Conservation (phyloP, 1,139 yeast species). For the Candida pseudoviswanathii region DNA sequence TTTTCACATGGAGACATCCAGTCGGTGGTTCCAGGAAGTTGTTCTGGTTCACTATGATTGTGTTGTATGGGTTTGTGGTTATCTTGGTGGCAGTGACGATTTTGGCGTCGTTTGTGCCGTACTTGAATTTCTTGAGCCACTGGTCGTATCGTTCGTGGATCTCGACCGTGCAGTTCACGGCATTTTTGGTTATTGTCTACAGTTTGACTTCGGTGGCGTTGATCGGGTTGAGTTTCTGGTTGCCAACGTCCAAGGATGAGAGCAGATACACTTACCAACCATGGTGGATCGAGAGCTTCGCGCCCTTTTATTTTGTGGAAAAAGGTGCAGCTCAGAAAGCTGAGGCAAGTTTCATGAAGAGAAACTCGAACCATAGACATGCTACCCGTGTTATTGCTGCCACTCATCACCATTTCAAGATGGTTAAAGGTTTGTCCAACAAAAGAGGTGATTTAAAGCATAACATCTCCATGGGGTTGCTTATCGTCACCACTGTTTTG, state of each 20-base stretch:
- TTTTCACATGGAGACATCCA: conserved; percentile 51
- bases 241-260: conserved; percentile 48
- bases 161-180: conserved; percentile 32
- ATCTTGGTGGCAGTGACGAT: conserved; percentile 36
- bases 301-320: conserved; percentile 44
- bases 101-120: conserved; percentile 38
- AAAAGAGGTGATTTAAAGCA: conserved; percentile 42
- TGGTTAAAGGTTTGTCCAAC: conserved; percentile 44
- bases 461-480: conserved; percentile 35
- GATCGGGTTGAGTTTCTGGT: conserved; percentile 41
- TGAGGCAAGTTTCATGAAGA: conserved; percentile 44
- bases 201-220: conserved; percentile 39
- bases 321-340: conserved; percentile 42
- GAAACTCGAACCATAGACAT: conserved; percentile 46
- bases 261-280: conserved; percentile 48
- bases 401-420: conserved; percentile 42
- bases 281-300: conserved; percentile 50
- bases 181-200: conserved; percentile 35
- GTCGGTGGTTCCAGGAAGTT: conserved; percentile 45
- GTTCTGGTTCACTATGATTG: conserved; percentile 39
- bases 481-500: conserved; percentile 35
- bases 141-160: conserved; percentile 26
- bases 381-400: conserved; percentile 49
- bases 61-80: conserved; percentile 31
- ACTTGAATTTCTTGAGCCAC: conserved; percentile 29